Evolutionary conservation across 805 yeast genomes (phyloP), one percentile per base, ranked within the genome.

Genomic region (Yamadazyma tumulicola): DNA sequence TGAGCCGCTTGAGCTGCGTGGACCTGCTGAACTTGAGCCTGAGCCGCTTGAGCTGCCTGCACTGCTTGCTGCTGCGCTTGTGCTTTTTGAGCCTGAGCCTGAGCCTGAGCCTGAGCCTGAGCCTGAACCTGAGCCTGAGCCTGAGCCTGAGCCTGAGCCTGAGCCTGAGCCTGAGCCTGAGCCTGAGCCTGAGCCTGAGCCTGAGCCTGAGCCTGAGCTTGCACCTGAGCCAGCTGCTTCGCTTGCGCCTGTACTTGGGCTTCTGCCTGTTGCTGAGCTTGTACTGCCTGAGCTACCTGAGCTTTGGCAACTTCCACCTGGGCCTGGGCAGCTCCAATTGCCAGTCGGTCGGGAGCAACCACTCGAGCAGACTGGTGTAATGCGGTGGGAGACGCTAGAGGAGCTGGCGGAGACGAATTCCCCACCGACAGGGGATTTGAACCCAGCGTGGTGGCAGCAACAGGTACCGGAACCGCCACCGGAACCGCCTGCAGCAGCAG

Each of bases 41-140:
- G 24, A 14, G 27, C n/a, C 11, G 8, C 27, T 12, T 24, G 14
- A 11, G 23, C 34, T 17, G 23, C 34, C 26, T 22, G 24, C 12
- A 18, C 29, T 5, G 35, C 32, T 25, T 17, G 35, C 21, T 10
- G 32, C 22, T 27, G 39, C 7, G 35, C 32, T 26, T 34, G 41
- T 17, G 26, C 33, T 19, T 31, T 32, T 11, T 27, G 27, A 6
- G 35, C 31, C 19, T 33, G 37, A 3, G 37, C 24, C 14, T 32
- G 35, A 4, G 26, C 26, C 15, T 30, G 36, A 14, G 25, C 29
- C 16, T 34, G 38, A 2, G 35, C 23, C 17, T 25, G 37, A 14
- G 18, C 26, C 29, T 26, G 19, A 8, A 16, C 14, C 19, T 29
- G 22, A 19, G 32, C 24, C 6, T 29, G 24, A 6, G 15, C 24